Percentiles rank a stretch among this genome's conserved stretches.
Conservation (phyloP, 2,329 filamentous ascomycete genomes). For the Colletotrichum falcatum region DNA sequence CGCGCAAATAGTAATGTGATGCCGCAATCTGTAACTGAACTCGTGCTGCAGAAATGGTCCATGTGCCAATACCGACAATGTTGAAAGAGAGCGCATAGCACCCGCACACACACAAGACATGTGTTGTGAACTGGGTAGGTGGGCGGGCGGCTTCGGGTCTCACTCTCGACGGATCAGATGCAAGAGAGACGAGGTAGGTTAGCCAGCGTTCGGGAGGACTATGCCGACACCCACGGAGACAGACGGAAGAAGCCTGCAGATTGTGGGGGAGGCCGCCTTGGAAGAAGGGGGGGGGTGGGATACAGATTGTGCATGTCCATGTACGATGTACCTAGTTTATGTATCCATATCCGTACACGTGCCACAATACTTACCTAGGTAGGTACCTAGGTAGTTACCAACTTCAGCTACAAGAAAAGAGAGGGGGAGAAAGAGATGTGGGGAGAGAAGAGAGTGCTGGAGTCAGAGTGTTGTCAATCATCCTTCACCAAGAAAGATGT, state of each 20-base stretch:
- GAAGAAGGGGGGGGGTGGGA: not conserved
- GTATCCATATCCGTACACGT: too few species aligned
- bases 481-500: not conserved
- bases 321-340: too few species aligned
- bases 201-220: constrained; percentile 34
- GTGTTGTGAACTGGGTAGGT: constrained; percentile 1
- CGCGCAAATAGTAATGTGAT: not conserved
- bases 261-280: constrained; percentile 22
- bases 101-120: not conserved
- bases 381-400: not conserved
- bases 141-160: not conserved
- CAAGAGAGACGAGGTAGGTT: constrained; percentile 21
- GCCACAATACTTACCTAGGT: too few species aligned
- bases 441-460: too few species aligned
- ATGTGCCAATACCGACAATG: not conserved
- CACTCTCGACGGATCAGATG: not conserved
- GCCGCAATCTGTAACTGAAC: not conserved
- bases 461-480: not conserved
- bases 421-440: not conserved
- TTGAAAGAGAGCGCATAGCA: not conserved
- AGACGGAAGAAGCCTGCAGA: constrained; percentile 33
- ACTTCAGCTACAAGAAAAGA: not conserved
- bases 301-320: not conserved
- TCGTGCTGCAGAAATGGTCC: not conserved
- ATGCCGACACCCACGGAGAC: constrained; percentile 37